These are phyloP conservation scores for Candida dendrica DNA, from an alignment of 805 yeast genomes.

Conservation along the genomic window DNA sequence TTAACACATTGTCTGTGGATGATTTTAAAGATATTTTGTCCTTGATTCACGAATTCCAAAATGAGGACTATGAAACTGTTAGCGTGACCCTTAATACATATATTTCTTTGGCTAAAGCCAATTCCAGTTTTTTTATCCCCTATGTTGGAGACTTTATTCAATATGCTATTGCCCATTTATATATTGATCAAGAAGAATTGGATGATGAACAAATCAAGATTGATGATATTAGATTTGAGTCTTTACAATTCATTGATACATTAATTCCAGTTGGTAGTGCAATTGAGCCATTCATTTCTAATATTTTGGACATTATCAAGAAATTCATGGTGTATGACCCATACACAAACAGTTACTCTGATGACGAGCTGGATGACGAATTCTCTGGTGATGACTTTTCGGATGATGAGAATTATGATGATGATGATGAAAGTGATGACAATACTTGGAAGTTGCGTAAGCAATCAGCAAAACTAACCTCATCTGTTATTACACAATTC, in stretches of 20 bases:
- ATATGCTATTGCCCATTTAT: slow-evolving; percentile 18
- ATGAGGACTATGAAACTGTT: slow-evolving; percentile 14
- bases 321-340: slow-evolving; percentile 40
- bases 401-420: slow-evolving; percentile 42
- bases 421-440: slow-evolving; percentile 40
- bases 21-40: slow-evolving; percentile 18
- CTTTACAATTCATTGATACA: slow-evolving; percentile 31
- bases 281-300: slow-evolving; percentile 18
- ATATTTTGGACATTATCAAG: slow-evolving; percentile 22
- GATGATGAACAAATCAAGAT: slow-evolving; percentile 34
- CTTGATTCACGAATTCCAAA: slow-evolving; percentile 10
- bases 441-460: slow-evolving; percentile 59
- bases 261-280: slow-evolving; percentile 34
- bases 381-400: slow-evolving; percentile 26
- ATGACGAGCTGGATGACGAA: slow-evolving; percentile 26
- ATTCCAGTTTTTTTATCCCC: slow-evolving; percentile 17
- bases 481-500: slow-evolving; percentile 28
- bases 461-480: slow-evolving; percentile 37
- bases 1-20: slow-evolving; percentile 20
- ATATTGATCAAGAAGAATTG: slow-evolving; percentile 20
- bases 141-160: slow-evolving; percentile 14
- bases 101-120: slow-evolving; percentile 21
- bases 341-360: slow-evolving; percentile 26
- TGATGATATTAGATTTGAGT: slow-evolving; percentile 45
- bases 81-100: slow-evolving; percentile 13